Conservation (phyloP, 1,284 basidiomycete genomes). For the Rhodotorula sp. region DNA sequence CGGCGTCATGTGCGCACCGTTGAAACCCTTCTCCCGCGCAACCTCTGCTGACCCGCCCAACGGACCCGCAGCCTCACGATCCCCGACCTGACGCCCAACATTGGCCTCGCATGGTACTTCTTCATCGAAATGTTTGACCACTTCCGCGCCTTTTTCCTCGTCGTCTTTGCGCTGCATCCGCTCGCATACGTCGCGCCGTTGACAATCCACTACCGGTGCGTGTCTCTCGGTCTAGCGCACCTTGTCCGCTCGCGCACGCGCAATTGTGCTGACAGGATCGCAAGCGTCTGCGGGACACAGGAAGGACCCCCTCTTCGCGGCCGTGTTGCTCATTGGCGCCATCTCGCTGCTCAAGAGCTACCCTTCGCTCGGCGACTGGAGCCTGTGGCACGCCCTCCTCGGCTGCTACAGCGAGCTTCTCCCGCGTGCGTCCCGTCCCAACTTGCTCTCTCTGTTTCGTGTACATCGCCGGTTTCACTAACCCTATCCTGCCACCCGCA, state of each 20-base stretch:
- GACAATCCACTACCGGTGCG: constrained; percentile 56
- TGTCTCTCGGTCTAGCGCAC: background rate
- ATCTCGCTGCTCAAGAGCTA: constrained; percentile 88
- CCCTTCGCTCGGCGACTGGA: constrained; percentile 83
- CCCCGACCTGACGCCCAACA: constrained; percentile 86
- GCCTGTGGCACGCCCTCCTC: constrained; percentile 78
- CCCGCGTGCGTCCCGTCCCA: no score
- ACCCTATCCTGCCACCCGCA: no score
- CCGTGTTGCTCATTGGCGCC: constrained; percentile 74
- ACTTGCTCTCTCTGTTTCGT: no score
- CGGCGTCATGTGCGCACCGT: constrained; percentile 70
- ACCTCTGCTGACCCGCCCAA: background rate
- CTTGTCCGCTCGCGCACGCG: background rate
- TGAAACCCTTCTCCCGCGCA: background rate
- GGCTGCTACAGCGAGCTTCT: constrained; percentile 80
- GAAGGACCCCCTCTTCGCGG: constrained; percentile 79
- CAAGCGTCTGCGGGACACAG: constrained; percentile 56
- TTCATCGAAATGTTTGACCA: constrained; percentile 99
- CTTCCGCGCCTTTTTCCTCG: constrained; percentile 91
- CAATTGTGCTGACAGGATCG: background rate
- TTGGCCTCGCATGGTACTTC: constrained; percentile 98
- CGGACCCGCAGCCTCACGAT: constrained; percentile 61
- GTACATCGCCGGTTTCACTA: no score
- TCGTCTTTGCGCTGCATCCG: constrained; percentile 89
- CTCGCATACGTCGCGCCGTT: constrained; percentile 83